These are phyloP conservation scores for Colletotrichum falcatum DNA, from an alignment of 2,329 filamentous ascomycete genomes.

Conservation along the genomic window DNA sequence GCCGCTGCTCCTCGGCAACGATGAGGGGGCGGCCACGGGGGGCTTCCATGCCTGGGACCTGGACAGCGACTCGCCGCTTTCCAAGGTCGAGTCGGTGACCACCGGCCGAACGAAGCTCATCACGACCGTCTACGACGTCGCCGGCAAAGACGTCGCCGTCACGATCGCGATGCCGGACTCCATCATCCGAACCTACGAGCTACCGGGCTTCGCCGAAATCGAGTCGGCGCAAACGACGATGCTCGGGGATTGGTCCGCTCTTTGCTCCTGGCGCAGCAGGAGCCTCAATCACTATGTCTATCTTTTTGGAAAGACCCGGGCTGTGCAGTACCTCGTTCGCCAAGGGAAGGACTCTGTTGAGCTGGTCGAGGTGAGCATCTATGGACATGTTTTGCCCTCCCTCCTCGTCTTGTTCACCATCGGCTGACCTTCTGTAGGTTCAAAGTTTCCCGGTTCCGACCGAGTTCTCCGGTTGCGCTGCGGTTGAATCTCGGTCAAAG, in stretches of 20 bases:
- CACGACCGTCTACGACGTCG: conserved; percentile 53
- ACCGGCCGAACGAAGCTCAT: conserved; percentile 61
- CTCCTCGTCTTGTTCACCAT: background rate
- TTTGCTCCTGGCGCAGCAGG: conserved; percentile 58
- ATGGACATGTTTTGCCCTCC: background rate
- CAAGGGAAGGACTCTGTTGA: conserved; percentile 46
- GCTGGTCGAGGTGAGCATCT: conserved; percentile 51
- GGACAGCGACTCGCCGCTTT: conserved; percentile 47
- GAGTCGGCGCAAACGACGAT: conserved; percentile 49
- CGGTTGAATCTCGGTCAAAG: conserved; percentile 50
- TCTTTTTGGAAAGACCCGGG: conserved; percentile 58
- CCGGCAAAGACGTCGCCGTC: conserved; percentile 52
- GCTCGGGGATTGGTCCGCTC: conserved; percentile 60
- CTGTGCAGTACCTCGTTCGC: conserved; percentile 54
- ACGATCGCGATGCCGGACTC: conserved; percentile 59
- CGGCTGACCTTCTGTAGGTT: conserved; percentile 45
- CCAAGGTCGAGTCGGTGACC: conserved; percentile 48
- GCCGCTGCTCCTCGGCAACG: conserved; percentile 59
- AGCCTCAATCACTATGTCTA: conserved; percentile 58
- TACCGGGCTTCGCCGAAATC: conserved; percentile 48
- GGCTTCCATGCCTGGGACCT: conserved; percentile 56
- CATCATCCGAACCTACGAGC: conserved; percentile 54
- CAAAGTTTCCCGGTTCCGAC: conserved; percentile 57
- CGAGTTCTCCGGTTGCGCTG: conserved; percentile 58
- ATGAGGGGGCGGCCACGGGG: conserved; percentile 57